Evolutionary conservation across 352 stramenopile genomes (phyloP).

Genomic region (Ochromonadaceae sp.): DNA sequence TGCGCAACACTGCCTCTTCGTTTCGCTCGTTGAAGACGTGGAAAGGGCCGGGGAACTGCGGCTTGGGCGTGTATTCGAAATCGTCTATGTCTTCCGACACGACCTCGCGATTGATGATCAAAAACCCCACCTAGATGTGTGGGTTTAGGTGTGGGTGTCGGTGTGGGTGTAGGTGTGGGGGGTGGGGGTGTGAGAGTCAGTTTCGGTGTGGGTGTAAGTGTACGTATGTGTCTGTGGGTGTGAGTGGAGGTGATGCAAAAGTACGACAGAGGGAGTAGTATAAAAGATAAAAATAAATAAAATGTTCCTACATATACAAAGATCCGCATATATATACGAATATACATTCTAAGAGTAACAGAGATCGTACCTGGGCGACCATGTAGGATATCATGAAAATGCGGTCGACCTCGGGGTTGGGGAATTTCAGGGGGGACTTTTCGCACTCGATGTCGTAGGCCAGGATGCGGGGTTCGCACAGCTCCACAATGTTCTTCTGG

Average conservation of each 20-base stretch:
- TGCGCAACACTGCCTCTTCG: constrained; percentile 51
- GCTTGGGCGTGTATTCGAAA: constrained; percentile 98
- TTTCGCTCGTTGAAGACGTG: constrained; percentile 83
- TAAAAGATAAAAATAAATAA: no score
- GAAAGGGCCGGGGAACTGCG: constrained; percentile 71
- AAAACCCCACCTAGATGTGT: constrained; percentile 75
- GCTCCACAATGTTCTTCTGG: constrained; percentile 66
- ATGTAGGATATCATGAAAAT: constrained; percentile 99
- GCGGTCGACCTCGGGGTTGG: constrained; percentile 81
- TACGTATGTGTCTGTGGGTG: no score
- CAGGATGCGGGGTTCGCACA: constrained; percentile 76
- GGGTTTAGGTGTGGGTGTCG: no score
- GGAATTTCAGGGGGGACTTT: constrained; percentile 97
- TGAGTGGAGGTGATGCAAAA: no score
- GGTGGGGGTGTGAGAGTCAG: no score
- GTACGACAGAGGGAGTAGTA: no score
- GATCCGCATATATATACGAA: no score
- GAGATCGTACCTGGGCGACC: no score
- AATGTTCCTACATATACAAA: no score
- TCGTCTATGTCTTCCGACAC: constrained; percentile 90
- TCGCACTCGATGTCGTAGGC: constrained; percentile 99
- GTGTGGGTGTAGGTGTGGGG: no score
- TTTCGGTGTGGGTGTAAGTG: no score
- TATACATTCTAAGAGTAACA: no score
- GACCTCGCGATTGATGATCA: constrained; percentile 89